Evolutionary conservation across 257 asterid species (phyloP).

Genomic region (Solanum infundibuliforme): DNA sequence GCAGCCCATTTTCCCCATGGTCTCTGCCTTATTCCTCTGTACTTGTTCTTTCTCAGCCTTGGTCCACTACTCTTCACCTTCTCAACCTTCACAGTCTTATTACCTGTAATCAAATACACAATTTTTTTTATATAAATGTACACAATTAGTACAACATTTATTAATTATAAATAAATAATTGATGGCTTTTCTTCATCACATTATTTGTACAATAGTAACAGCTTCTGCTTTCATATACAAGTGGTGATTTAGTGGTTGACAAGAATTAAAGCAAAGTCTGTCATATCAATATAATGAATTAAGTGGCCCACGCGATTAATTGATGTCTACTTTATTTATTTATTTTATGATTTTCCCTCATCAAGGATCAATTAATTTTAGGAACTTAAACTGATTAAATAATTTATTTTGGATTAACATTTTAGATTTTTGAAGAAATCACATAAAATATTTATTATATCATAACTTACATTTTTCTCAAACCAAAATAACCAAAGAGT

Average conservation of each 20-base stretch:
- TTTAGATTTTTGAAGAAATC: background rate
- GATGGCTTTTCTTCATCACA: background rate
- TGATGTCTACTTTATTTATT: background rate
- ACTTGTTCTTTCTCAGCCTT: constrained; percentile 45
- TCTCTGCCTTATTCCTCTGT: constrained; percentile 79
- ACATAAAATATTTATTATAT: background rate
- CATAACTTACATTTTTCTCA: background rate
- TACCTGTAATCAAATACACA: constrained; percentile 6
- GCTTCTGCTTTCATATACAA: background rate
- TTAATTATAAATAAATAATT: too few species aligned
- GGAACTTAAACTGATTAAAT: background rate
- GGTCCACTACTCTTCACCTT: background rate
- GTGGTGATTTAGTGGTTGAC: background rate
- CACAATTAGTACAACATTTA: too few species aligned
- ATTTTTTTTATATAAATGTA: too few species aligned
- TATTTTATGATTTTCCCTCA: background rate
- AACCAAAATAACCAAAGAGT: background rate
- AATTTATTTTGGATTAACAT: background rate
- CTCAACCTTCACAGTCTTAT: constrained; percentile 19
- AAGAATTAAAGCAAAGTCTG: background rate
- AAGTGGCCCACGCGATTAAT: background rate
- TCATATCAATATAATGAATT: background rate
- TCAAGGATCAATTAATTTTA: background rate
- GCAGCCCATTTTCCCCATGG: constrained; percentile 99
- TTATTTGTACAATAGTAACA: background rate